A percentile compares a stretch with the other conserved stretches of the same genome.
Evolutionary conservation across 306 rosid species (phyloP).

Genomic region (Quercus berberidifolia): DNA sequence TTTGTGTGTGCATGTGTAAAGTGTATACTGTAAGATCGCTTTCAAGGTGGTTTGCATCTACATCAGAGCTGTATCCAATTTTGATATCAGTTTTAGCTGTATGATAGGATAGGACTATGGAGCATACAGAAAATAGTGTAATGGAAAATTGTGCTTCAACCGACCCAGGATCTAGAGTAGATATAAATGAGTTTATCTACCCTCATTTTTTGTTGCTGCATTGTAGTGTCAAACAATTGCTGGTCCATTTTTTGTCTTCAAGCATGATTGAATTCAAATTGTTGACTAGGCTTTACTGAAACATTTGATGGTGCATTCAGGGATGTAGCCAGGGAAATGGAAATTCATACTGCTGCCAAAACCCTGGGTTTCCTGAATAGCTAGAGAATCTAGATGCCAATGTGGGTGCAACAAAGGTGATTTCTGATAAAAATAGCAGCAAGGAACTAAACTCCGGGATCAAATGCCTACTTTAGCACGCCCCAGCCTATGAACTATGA

Average conservation of each 20-base stretch:
- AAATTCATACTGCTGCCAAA: constrained; percentile 54
- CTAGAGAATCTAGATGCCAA: constrained; percentile 30
- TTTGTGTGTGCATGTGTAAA: not conserved
- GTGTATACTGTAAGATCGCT: not conserved
- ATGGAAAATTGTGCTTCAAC: not conserved
- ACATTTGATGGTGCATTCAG: constrained; percentile 34
- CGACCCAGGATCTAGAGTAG: not conserved
- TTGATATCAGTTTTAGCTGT: not conserved
- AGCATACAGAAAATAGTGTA: too few species aligned
- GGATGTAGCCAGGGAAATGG: constrained; percentile 61
- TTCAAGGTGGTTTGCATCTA: not conserved
- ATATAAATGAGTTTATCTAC: not conserved
- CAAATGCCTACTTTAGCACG: constrained; percentile 16
- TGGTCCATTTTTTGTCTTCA: not conserved
- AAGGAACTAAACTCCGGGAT: constrained; percentile 32
- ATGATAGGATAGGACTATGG: not conserved
- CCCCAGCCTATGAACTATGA: too few species aligned
- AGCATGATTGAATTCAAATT: not conserved
- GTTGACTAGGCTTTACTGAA: constrained; percentile 4
- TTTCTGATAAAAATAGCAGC: constrained; percentile 37
- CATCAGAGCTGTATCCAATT: not conserved
- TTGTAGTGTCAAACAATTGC: not conserved
- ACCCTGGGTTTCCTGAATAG: constrained; percentile 23
- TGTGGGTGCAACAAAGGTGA: constrained; percentile 34
- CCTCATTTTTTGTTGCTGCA: not conserved